phyloP scores from a whole-genome alignment of 176 grass and related monocot genomes.

The Oryza glumipatula region DNA sequence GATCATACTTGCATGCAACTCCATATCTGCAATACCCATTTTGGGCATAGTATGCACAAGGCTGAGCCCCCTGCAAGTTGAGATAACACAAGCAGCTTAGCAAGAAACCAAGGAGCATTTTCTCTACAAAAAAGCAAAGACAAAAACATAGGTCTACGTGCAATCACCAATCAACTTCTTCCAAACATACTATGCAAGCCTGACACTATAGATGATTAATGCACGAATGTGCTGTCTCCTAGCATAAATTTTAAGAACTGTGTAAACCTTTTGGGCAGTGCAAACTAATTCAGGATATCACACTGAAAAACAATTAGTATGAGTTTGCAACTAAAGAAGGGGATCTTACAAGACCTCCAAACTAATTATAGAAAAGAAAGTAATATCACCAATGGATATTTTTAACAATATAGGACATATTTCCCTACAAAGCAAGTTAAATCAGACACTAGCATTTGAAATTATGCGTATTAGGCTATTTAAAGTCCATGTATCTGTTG shows the following conservation, averaged over 20 bases:
- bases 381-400: neutral
- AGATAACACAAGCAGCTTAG: slow-evolving; percentile 35
- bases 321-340: slow-evolving; percentile 26
- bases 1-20: slow-evolving; percentile 81
- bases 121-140: neutral
- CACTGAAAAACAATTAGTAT: neutral
- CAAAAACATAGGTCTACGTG: neutral
- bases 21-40: slow-evolving; percentile 87
- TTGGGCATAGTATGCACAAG: slow-evolving; percentile 74
- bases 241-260: slow-evolving; percentile 19
- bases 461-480: neutral
- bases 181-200: slow-evolving; percentile 16
- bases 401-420: slow-evolving; percentile 6
- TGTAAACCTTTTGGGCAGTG: neutral
- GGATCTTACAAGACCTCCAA: neutral
- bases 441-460: neutral
- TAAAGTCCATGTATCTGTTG: neutral
- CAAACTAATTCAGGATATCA: slow-evolving; percentile 13
- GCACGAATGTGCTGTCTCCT: neutral
- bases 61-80: slow-evolving; percentile 64
- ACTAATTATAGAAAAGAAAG: slow-evolving; percentile 14
- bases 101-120: slow-evolving; percentile 30
- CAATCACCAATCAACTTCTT: slow-evolving; percentile 4
- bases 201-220: slow-evolving; percentile 2
- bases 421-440: slow-evolving; percentile 25